Base-by-base conservation (phyloP, 345 rosid species). In the Angophora floribunda region DNA sequence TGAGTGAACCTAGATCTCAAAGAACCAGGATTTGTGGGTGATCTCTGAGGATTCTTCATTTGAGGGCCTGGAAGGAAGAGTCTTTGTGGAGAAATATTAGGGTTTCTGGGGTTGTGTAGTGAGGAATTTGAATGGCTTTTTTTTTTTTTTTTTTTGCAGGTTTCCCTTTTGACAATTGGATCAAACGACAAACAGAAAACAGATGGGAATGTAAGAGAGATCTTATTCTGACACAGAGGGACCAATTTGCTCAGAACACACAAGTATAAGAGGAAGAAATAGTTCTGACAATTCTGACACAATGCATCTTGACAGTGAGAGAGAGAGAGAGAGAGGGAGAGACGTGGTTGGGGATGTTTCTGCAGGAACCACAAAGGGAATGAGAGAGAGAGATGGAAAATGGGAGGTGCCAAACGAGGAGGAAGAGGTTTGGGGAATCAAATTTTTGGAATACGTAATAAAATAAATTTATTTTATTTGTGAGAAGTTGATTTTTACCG, bases 351-450 rank as follows among this genome's bases (percentile, higher is more conserved):
- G 86, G 88, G 88, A 88, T 86, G 59, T 36, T 87, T 90, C 28
- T 24, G 86, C 61, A 85, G 63, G 86, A 88, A 85, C 49, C 84
- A 75, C 84, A 75, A 41, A 41, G 82, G 87, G 85, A 49, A 36
- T 26, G 82, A 67, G 59, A 85, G 45, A 87, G 53, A 85, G 79
- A 52, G 92, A 90, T 89, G 85, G 91, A 80, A 87, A 91, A 88
- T 90, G 93, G 91, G 88, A 91, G 93, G 94, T 90, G 93, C 87
- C 80, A 86, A 88, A 85, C 45, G 91, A 90, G 86, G 90, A 93
- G 90, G 92, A 86, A 70, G 67, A 87, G 57, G 50, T 45, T 80
- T 49, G 44, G 88, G 88, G 89, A 89, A 88, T 90, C 91, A 89
- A 84, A 21, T 44, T 86, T 85, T 87, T 87, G 87, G 85, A 88